These are phyloP conservation scores for Lipomyces sp. DNA, from an alignment of 805 yeast species.

Conservation along the genomic window DNA sequence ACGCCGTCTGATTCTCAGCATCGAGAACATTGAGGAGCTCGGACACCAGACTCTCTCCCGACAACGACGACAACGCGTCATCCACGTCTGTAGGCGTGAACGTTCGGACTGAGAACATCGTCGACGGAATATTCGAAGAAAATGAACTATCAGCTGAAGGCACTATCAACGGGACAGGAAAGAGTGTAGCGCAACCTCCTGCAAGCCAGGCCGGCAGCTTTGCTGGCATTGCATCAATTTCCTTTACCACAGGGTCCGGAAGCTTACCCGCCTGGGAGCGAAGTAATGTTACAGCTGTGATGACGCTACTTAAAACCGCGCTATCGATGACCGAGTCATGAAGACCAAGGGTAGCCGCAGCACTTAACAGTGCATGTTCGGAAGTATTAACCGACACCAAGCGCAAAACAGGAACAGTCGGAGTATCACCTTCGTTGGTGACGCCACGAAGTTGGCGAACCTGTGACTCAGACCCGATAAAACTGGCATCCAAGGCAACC, in stretches of 20 bases:
- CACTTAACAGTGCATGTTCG: slow-evolving; percentile 64
- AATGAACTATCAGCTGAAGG: background rate
- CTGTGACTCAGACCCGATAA: slow-evolving; percentile 51
- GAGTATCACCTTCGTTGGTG: slow-evolving; percentile 16
- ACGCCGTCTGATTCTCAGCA: slow-evolving; percentile 22
- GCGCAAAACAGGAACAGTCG: slow-evolving; percentile 62
- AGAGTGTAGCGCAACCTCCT: slow-evolving; percentile 12
- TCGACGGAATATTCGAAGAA: background rate
- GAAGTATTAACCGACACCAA: slow-evolving; percentile 78
- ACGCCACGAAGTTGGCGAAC: slow-evolving; percentile 44
- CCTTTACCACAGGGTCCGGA: slow-evolving; percentile 59
- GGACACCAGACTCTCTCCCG: slow-evolving; percentile 19
- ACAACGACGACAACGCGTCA: slow-evolving; percentile 11
- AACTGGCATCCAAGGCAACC: slow-evolving; percentile 66
- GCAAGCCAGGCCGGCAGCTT: slow-evolving; percentile 27
- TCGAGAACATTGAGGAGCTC: slow-evolving; percentile 27
- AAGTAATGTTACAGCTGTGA: slow-evolving; percentile 81
- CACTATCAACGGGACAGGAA: slow-evolving; percentile 21
- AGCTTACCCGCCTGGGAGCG: slow-evolving; percentile 81
- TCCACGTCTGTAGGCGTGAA: slow-evolving; percentile 15
- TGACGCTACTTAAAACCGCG: slow-evolving; percentile 64
- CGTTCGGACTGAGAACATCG: slow-evolving; percentile 18
- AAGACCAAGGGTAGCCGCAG: slow-evolving; percentile 29
- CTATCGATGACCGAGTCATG: slow-evolving; percentile 40
- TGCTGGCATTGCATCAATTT: slow-evolving; percentile 19